These are phyloP conservation scores for Cladosporium oxysporum DNA, from an alignment of 2,329 filamentous ascomycete genomes.

Conservation along the genomic window DNA sequence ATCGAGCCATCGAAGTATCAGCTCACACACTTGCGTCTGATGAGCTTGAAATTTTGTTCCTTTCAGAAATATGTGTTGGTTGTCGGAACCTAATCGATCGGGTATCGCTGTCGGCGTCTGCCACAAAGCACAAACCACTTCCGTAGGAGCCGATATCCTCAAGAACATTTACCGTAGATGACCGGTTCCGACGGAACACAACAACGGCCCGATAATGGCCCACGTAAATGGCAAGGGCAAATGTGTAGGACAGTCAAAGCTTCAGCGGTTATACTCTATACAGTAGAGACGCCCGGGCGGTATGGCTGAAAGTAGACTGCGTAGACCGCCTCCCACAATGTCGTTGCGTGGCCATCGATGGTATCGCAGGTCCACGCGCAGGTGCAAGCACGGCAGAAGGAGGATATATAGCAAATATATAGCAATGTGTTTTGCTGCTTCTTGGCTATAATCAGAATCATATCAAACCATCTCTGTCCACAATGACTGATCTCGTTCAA, in stretches of 20 bases:
- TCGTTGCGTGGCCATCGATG: not conserved
- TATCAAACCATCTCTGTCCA: not conserved
- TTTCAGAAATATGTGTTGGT: not conserved
- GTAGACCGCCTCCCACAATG: not conserved
- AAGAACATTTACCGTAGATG: not conserved
- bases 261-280: not conserved
- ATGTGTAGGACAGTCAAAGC: not conserved
- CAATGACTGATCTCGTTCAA: constrained; percentile 3
- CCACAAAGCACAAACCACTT: not conserved
- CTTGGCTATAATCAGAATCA: not conserved
- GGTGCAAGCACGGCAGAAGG: not conserved
- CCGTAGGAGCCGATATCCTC: not conserved
- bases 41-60: not conserved
- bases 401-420: not conserved
- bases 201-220: not conserved
- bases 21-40: not conserved
- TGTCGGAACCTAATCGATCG: not conserved
- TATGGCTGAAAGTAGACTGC: not conserved
- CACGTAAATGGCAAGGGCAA: not conserved
- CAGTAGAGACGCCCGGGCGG: not conserved
- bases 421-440: not conserved
- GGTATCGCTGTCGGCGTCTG: not conserved
- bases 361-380: not conserved
- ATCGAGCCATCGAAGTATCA: not conserved
- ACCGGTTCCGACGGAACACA: not conserved